Evolutionary conservation across 192 early-diverging fungal genomes (phyloP).

Genomic region (Rhizoclosmatium globosum): DNA sequence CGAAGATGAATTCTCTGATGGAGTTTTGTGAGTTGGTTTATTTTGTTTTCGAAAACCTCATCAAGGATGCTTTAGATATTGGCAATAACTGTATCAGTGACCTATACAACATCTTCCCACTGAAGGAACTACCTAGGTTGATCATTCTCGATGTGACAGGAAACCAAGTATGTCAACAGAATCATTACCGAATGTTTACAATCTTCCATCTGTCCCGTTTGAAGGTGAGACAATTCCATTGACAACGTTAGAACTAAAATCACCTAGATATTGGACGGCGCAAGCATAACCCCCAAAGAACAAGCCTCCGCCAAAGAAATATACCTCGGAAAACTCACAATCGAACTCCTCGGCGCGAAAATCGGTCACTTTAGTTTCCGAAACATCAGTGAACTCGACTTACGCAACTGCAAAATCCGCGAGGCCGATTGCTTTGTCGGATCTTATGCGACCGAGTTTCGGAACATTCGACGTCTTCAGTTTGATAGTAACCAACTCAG

Average conservation of each 20-base stretch:
- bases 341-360: conserved; percentile 67
- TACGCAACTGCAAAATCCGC: conserved; percentile 69
- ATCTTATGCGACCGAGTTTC: conserved; percentile 49
- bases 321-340: conserved; percentile 66
- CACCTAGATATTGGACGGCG: conserved; percentile 62
- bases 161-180: conserved; percentile 58
- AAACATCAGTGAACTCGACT: conserved; percentile 64
- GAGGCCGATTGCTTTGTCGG: conserved; percentile 66
- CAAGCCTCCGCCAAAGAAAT: conserved; percentile 59
- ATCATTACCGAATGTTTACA: conserved; percentile 63
- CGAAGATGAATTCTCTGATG: conserved; percentile 58
- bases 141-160: conserved; percentile 73
- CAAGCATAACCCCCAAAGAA: conserved; percentile 62
- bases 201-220: conserved; percentile 64
- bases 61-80: conserved; percentile 51
- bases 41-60: conserved; percentile 27
- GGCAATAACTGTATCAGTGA: conserved; percentile 64
- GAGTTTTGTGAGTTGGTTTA: conserved; percentile 59
- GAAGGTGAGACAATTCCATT: conserved; percentile 46
- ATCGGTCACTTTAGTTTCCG: conserved; percentile 65
- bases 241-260: not conserved
- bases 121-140: conserved; percentile 64
- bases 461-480: conserved; percentile 61
- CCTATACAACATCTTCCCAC: conserved; percentile 62
- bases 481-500: conserved; percentile 67